phyloP scores from a whole-genome alignment of 768 basidiomycete species.

The Collybiopsis luxurians region DNA sequence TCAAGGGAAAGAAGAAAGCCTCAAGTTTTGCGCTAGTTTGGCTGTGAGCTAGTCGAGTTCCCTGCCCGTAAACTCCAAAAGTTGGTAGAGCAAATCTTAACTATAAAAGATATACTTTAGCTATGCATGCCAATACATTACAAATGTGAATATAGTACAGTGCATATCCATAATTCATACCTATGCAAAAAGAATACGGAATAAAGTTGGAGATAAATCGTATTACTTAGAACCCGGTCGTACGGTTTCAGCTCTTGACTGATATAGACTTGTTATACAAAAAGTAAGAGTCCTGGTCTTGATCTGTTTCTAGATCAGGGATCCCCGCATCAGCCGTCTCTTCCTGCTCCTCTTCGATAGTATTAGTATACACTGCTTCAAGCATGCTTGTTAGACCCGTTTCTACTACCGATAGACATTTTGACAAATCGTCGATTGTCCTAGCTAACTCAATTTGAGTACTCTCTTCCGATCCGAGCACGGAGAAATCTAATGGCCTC shows the following conservation, averaged over 20 bases:
- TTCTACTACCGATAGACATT: conserved; percentile 77
- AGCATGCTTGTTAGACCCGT: conserved; percentile 67
- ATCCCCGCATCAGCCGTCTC: conserved; percentile 16
- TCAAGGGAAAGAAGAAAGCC: too few relatives aligned
- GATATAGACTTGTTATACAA: neutral
- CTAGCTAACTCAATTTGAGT: conserved; percentile 69
- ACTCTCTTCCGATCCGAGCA: conserved; percentile 50
- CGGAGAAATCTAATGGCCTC: conserved; percentile 67
- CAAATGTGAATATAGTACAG: too few relatives aligned
- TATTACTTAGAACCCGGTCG: too few relatives aligned
- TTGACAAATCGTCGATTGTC: conserved; percentile 71
- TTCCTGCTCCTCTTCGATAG: conserved; percentile 67
- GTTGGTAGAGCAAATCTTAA: too few relatives aligned
- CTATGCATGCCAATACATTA: too few relatives aligned
- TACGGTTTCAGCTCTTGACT: neutral
- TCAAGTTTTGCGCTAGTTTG: too few relatives aligned
- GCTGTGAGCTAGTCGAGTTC: too few relatives aligned
- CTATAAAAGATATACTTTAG: too few relatives aligned
- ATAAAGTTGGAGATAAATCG: too few relatives aligned
- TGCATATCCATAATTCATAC: too few relatives aligned
- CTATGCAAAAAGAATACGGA: too few relatives aligned
- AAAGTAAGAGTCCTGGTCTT: conserved; percentile 4
- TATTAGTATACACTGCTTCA: conserved; percentile 46
- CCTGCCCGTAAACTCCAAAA: too few relatives aligned
- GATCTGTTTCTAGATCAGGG: neutral